Evolutionary conservation across 768 basidiomycete species (phyloP).

Genomic region (Goffeauzyma gilvescens): DNA sequence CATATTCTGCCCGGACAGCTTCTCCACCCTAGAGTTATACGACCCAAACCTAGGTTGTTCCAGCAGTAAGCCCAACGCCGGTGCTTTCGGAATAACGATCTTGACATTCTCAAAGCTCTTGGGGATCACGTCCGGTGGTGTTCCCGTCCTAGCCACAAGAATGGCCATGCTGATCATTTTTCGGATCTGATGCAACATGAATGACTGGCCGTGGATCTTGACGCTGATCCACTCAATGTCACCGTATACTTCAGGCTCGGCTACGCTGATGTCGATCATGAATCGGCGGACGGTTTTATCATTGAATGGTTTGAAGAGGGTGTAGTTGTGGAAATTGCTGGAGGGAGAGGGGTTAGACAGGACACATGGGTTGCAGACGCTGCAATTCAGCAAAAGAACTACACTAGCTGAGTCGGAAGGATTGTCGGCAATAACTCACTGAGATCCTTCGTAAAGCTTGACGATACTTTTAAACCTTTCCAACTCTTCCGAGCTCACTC

Average conservation of each 20-base stretch:
- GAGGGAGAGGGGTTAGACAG: not conserved
- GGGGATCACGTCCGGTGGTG: conserved; percentile 50
- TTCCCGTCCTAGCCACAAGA: conserved; percentile 54
- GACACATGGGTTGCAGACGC: not conserved
- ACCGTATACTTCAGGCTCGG: conserved; percentile 72
- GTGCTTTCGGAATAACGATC: conserved; percentile 85
- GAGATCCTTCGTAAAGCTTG: conserved; percentile 59
- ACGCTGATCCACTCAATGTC: conserved; percentile 90
- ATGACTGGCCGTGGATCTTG: conserved; percentile 86
- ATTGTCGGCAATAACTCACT: conserved; percentile 31
- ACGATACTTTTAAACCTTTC: conserved; percentile 42
- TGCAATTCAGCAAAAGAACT: not conserved
- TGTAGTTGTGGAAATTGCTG: conserved; percentile 90
- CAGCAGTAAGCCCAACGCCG: conserved; percentile 75
- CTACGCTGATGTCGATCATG: conserved; percentile 73
- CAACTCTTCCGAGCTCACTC: conserved; percentile 41
- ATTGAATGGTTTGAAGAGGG: conserved; percentile 62
- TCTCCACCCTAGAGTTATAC: conserved; percentile 32
- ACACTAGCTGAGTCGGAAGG: too few species aligned
- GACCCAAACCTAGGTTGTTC: conserved; percentile 40
- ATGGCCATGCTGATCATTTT: conserved; percentile 89
- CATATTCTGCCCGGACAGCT: conserved; percentile 38
- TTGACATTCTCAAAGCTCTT: conserved; percentile 46
- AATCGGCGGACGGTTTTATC: conserved; percentile 67
- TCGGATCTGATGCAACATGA: conserved; percentile 97